Percentiles rank a stretch among this genome's conserved stretches.
Evolutionary conservation across 1,139 yeast species (phyloP).

Genomic region (Ogataea hybrid): DNA sequence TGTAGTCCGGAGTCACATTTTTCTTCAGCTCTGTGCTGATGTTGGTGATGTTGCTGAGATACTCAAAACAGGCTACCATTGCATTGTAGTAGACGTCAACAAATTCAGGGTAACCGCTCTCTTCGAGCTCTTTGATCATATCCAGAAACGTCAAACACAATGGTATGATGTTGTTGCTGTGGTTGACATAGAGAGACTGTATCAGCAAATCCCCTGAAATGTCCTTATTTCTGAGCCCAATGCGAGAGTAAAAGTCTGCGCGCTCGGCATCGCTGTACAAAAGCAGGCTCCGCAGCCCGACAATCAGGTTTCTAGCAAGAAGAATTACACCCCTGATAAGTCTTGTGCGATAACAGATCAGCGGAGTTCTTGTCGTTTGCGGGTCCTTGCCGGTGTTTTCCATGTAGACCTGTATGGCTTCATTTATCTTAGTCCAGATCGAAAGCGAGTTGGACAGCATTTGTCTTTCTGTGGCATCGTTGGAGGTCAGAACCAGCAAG

Average conservation of each 20-base stretch:
- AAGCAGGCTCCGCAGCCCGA: slow-evolving; percentile 20
- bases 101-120: neutral
- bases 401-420: slow-evolving; percentile 10
- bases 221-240: slow-evolving; percentile 11
- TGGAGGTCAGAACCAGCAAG: slow-evolving; percentile 14
- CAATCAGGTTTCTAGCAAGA: slow-evolving; percentile 37
- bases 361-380: neutral
- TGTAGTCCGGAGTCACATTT: slow-evolving; percentile 1
- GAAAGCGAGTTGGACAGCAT: slow-evolving; percentile 17
- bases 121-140: neutral
- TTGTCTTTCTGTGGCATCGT: slow-evolving; percentile 13
- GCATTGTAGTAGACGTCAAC: slow-evolving; percentile 9
- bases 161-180: slow-evolving; percentile 13
- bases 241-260: slow-evolving; percentile 7
- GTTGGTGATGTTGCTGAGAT: slow-evolving; percentile 18
- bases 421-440: slow-evolving; percentile 19
- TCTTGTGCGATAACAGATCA: slow-evolving; percentile 13
- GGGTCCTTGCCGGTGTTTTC: neutral
- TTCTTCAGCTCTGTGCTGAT: slow-evolving; percentile 5
- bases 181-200: slow-evolving; percentile 12
- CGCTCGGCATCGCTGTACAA: slow-evolving; percentile 9
- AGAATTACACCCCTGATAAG: slow-evolving; percentile 35
- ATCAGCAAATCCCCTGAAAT: slow-evolving; percentile 12
- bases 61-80: slow-evolving; percentile 17
- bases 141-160: slow-evolving; percentile 13